Conservation (phyloP, 495 filamentous ascomycete genomes). For the Apiosordaria backusii region DNA sequence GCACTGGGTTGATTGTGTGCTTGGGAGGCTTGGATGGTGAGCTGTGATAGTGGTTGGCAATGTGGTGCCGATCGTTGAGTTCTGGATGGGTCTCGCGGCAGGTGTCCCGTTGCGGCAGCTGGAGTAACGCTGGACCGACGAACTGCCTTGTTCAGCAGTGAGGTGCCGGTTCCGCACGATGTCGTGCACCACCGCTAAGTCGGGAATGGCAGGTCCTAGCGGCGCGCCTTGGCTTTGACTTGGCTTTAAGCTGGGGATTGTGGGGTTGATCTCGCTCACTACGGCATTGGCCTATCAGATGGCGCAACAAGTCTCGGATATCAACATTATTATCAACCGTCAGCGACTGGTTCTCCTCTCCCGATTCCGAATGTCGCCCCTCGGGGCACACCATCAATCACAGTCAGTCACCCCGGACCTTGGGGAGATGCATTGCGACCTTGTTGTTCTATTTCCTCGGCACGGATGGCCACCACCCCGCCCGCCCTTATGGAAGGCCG, state of each 20-base stretch:
- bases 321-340: not conserved
- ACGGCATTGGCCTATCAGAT: not conserved
- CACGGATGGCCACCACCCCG: not conserved
- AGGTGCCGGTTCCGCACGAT: not conserved
- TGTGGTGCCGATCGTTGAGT: slow-evolving; percentile 5
- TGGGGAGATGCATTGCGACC: too few relatives aligned
- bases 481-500: not conserved
- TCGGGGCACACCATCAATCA: too few relatives aligned
- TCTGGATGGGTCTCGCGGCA: not conserved
- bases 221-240: not conserved
- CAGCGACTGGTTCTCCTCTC: not conserved
- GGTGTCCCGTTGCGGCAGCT: slow-evolving; percentile 21
- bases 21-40: not conserved
- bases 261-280: not conserved
- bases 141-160: slow-evolving; percentile 14
- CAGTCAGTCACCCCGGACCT: too few relatives aligned
- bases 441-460: not conserved
- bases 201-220: slow-evolving; percentile 19
- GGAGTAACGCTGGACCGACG: slow-evolving; percentile 1
- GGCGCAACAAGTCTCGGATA: not conserved
- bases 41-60: not conserved
- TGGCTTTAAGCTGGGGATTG: not conserved
- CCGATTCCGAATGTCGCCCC: not conserved
- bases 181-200: slow-evolving; percentile 14
- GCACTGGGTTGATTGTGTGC: not conserved